phyloP scores from a whole-genome alignment of 768 basidiomycete species.

The Boletus tomentosulus region DNA sequence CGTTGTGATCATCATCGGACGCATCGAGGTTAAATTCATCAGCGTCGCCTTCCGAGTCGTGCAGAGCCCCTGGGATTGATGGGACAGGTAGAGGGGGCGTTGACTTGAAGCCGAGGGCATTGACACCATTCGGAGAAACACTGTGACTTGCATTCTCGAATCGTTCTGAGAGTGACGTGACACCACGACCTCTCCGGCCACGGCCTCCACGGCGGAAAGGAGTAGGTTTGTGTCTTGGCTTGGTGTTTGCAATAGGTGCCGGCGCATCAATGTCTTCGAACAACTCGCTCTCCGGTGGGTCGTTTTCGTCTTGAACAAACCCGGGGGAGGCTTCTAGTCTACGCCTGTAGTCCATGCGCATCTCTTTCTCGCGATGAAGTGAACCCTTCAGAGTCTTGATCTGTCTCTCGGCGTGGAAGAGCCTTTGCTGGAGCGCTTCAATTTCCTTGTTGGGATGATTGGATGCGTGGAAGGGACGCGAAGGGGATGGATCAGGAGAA shows the following conservation, averaged over 20 bases:
- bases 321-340: conserved; percentile 45
- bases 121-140: conserved; percentile 43
- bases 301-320: conserved; percentile 35
- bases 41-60: conserved; percentile 10
- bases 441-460: conserved; percentile 79
- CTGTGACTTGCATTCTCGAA: conserved; percentile 55
- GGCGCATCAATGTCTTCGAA: conserved; percentile 44
- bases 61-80: conserved; percentile 32
- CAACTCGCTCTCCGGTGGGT: conserved; percentile 36
- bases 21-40: conserved; percentile 23
- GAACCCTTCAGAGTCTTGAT: conserved; percentile 78
- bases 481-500: conserved; percentile 62
- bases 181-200: conserved; percentile 50
- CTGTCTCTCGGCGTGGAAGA: conserved; percentile 85
- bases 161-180: conserved; percentile 54
- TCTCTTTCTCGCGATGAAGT: conserved; percentile 78
- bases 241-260: conserved; percentile 31
- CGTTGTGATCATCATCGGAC: conserved; percentile 19
- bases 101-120: conserved; percentile 14
- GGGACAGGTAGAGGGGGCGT: conserved; percentile 31
- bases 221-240: conserved; percentile 41
- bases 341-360: conserved; percentile 62
- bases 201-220: conserved; percentile 51
- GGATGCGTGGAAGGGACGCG: conserved; percentile 59
- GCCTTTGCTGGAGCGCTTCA: conserved; percentile 72